A percentile compares a stretch with the other conserved stretches of the same genome.
These are phyloP conservation scores for Senna tora DNA, from an alignment of 306 rosid species.

Conservation along the genomic window DNA sequence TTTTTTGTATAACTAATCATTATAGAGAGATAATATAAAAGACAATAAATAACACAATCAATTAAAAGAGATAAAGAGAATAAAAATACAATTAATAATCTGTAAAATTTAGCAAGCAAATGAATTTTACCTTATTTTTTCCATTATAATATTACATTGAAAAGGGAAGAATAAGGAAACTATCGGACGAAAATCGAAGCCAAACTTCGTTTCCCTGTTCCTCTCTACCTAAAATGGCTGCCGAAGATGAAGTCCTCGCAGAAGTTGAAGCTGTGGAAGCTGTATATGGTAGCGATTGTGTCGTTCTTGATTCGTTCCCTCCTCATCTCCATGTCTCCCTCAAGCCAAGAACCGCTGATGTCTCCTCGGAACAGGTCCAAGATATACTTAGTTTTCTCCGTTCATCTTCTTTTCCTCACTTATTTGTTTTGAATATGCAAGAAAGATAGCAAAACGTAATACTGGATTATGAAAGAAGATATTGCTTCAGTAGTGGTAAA, in stretches of 20 bases:
- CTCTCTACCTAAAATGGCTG: conserved; percentile 34
- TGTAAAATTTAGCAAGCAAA: too few species aligned
- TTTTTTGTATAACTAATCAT: too few species aligned
- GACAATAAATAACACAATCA: too few species aligned
- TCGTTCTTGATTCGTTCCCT: conserved; percentile 57
- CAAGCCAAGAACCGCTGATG: conserved; percentile 89
- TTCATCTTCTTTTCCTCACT: background rate
- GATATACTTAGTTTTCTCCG: background rate
- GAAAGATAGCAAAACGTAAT: background rate
- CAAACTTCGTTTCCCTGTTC: background rate
- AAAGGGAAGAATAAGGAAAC: background rate
- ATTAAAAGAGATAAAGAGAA: too few species aligned
- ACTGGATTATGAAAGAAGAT: background rate
- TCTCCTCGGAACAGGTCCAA: conserved; percentile 69
- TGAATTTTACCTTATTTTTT: too few species aligned
- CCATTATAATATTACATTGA: too few species aligned
- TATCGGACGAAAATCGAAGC: background rate
- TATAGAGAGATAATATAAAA: too few species aligned
- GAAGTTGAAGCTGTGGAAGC: conserved; percentile 80
- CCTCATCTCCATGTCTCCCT: conserved; percentile 70
- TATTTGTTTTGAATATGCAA: conserved; percentile 1
- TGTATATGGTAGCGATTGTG: conserved; percentile 70
- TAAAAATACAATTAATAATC: too few species aligned
- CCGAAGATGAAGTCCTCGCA: conserved; percentile 56
- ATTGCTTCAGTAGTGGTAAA: conserved; percentile 1